Conservation (phyloP, 2,329 filamentous ascomycete genomes). For the Exophiala calicioides region DNA sequence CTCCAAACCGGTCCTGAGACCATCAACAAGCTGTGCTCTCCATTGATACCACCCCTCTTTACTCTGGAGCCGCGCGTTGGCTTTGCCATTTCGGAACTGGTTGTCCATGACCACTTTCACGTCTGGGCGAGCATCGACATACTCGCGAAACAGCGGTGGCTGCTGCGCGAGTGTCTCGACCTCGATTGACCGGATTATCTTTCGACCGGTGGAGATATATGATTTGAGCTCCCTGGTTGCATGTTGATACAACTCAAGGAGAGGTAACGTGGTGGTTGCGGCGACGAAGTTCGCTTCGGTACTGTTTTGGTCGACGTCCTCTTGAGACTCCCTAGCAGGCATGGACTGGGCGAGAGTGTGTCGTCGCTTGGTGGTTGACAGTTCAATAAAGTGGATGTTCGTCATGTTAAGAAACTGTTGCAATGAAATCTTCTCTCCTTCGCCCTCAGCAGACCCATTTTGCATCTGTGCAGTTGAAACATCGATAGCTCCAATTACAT, state of each 20-base stretch:
- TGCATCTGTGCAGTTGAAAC: constrained; percentile 26
- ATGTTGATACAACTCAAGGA: constrained; percentile 93
- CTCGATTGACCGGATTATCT: constrained; percentile 88
- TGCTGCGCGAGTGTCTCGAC: constrained; percentile 86
- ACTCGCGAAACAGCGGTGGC: constrained; percentile 87
- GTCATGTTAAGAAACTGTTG: constrained; percentile 95
- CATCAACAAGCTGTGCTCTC: constrained; percentile 84
- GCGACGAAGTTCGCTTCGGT: constrained; percentile 57
- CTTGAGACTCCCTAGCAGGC: constrained; percentile 9
- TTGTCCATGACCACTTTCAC: constrained; percentile 88
- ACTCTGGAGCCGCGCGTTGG: constrained; percentile 82
- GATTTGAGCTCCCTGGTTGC: constrained; percentile 86
- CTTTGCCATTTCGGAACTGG: constrained; percentile 97
- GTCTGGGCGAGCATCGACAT: constrained; percentile 79
- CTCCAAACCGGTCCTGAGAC: constrained; percentile 76
- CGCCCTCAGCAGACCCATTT: constrained; percentile 34
- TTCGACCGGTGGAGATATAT: constrained; percentile 90
- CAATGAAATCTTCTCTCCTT: constrained; percentile 69
- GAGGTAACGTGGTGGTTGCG: constrained; percentile 85
- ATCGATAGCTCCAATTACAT: constrained; percentile 32
- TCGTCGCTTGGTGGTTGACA: constrained; percentile 91
- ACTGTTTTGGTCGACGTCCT: constrained; percentile 8
- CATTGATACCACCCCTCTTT: constrained; percentile 99
- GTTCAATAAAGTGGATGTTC: constrained; percentile 96
- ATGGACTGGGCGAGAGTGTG: constrained; percentile 62